phyloP scores from a whole-genome alignment of 257 asterid species.

The Phtheirospermum japonicum region DNA sequence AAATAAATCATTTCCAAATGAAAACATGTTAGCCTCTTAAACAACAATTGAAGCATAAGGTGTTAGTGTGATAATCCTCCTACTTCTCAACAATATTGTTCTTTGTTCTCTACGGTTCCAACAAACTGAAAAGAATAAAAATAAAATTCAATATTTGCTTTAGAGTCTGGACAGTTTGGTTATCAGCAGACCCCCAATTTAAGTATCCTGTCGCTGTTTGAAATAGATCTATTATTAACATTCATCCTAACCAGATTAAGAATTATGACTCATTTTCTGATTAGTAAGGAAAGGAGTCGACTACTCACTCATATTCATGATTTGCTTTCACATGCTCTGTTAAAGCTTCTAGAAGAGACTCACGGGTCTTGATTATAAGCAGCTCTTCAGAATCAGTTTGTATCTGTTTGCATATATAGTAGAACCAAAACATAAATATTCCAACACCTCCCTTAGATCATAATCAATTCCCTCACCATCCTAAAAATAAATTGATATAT shows the following conservation, averaged over 20 bases:
- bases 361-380: conserved; percentile 10
- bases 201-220: background rate
- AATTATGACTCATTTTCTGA: background rate
- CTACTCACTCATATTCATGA: conserved; percentile 87
- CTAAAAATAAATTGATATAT: too few relatives aligned
- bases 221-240: background rate
- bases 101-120: background rate
- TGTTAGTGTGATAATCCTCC: background rate
- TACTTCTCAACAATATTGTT: background rate
- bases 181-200: background rate
- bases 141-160: too few relatives aligned
- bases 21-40: background rate
- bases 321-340: conserved; percentile 84
- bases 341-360: conserved; percentile 62
- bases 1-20: background rate
- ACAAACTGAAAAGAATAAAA: background rate
- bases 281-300: conserved; percentile 11
- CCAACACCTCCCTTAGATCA: background rate
- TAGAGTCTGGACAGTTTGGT: too few relatives aligned
- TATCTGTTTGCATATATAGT: background rate
- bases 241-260: background rate
- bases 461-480: background rate
- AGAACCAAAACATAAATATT: background rate
- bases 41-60: background rate
- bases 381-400: conserved; percentile 5